Evolutionary conservation across 2,329 filamentous ascomycete genomes (phyloP).

Genomic region (Beauveria scarabaeidicola): DNA sequence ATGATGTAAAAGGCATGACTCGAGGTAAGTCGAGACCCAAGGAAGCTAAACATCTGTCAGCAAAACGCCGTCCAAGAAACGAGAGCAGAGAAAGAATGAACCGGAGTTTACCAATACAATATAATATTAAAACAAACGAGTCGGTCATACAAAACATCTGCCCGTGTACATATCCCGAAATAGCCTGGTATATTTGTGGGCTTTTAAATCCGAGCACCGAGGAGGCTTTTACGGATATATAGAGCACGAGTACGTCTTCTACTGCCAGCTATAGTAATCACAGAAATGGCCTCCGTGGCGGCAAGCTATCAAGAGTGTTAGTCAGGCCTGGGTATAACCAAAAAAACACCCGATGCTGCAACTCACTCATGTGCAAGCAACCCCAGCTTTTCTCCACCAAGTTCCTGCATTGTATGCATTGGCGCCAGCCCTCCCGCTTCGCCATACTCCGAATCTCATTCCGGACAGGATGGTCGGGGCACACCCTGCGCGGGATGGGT

Average conservation of each 20-base stretch:
- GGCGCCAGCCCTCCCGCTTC: not conserved
- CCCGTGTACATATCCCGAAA: too few species aligned
- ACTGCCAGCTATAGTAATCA: not conserved
- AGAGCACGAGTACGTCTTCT: not conserved
- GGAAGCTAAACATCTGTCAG: too few species aligned
- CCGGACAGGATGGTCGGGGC: not conserved
- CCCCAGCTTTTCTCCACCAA: not conserved
- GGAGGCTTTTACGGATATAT: too few species aligned
- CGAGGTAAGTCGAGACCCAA: too few species aligned
- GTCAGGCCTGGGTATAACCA: not conserved
- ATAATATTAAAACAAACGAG: too few species aligned
- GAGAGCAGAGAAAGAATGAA: too few species aligned
- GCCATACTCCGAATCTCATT: not conserved
- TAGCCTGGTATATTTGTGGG: too few species aligned
- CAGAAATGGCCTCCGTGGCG: not conserved
- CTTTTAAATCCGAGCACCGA: too few species aligned
- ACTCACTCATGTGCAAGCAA: not conserved
- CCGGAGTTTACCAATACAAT: too few species aligned
- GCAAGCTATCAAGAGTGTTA: not conserved
- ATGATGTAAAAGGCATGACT: too few species aligned
- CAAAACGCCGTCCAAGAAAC: too few species aligned
- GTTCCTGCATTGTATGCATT: not conserved
- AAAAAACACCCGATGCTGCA: not conserved
- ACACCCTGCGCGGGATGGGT: not conserved
- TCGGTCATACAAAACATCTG: too few species aligned